Evolutionary conservation across 2,329 filamentous ascomycete genomes (phyloP).

Genomic region (Hymenoscyphus linearis): DNA sequence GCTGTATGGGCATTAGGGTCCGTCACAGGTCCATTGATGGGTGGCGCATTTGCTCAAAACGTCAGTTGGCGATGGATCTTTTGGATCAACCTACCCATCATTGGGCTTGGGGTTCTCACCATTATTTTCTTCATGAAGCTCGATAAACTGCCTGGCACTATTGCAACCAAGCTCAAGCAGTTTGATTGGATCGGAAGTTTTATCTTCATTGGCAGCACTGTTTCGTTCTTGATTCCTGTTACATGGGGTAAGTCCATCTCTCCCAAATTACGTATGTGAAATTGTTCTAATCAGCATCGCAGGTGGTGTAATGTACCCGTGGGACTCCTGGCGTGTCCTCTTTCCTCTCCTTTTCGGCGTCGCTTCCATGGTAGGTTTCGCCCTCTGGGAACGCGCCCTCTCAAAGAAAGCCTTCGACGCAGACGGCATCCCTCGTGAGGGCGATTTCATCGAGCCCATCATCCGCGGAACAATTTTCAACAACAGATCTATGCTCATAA

Average conservation of each 20-base stretch:
- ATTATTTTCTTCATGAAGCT: conserved; percentile 28
- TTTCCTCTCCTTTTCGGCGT: conserved; percentile 54
- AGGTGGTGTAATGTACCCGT: conserved; percentile 58
- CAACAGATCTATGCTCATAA: conserved; percentile 44
- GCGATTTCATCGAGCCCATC: conserved; percentile 29
- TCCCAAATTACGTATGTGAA: neutral
- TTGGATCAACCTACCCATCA: conserved; percentile 38
- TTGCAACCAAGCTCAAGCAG: conserved; percentile 35
- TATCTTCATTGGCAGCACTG: conserved; percentile 54
- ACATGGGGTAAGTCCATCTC: conserved; percentile 43
- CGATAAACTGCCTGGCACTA: conserved; percentile 19
- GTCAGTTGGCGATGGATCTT: conserved; percentile 59
- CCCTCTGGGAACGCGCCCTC: conserved; percentile 43
- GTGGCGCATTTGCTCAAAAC: conserved; percentile 49
- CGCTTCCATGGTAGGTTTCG: conserved; percentile 45
- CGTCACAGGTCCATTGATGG: conserved; percentile 45
- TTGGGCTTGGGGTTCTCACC: conserved; percentile 21
- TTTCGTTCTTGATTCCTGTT: conserved; percentile 55
- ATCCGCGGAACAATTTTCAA: conserved; percentile 41
- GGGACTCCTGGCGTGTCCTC: conserved; percentile 57
- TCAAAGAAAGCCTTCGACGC: conserved; percentile 23
- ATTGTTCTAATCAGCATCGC: conserved; percentile 25
- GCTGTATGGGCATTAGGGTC: conserved; percentile 50
- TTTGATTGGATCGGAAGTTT: conserved; percentile 60
- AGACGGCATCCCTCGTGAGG: conserved; percentile 20